Percentiles rank a stretch among this genome's conserved stretches.
Evolutionary conservation across 352 stramenopile species (phyloP).

Genomic region (Thalassiosira livingstoniorum): DNA sequence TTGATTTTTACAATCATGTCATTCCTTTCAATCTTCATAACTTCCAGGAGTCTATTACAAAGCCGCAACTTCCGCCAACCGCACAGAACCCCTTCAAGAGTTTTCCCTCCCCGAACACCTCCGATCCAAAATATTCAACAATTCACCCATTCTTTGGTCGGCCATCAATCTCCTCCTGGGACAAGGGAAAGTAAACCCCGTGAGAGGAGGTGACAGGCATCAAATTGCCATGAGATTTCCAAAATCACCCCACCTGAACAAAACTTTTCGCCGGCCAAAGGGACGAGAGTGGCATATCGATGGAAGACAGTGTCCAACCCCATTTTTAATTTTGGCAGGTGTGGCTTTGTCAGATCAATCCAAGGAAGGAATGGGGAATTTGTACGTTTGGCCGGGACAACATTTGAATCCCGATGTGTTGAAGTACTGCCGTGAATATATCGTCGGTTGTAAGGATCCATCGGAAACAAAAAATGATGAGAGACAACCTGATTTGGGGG

Average conservation of each 20-base stretch:
- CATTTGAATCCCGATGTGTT: neutral
- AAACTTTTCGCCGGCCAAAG: neutral
- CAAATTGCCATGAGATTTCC: neutral
- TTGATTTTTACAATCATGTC: too few species aligned
- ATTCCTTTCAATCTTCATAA: too few species aligned
- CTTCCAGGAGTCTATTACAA: too few species aligned
- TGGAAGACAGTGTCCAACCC: neutral
- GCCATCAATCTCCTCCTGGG: neutral
- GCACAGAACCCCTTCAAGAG: too few species aligned
- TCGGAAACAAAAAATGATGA: neutral
- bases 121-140: neutral
- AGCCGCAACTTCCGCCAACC: too few species aligned
- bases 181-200: neutral
- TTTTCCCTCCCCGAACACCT: neutral
- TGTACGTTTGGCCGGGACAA: neutral
- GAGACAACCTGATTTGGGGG: neutral
- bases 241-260: neutral
- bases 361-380: slow-evolving; percentile 3
- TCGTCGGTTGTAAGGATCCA: neutral
- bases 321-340: neutral
- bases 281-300: neutral
- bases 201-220: neutral
- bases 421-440: too few species aligned
- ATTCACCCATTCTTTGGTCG: neutral
- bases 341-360: slow-evolving; percentile 1